These are phyloP conservation scores for Oehlia diaphana DNA, from an alignment of 192 early-diverging fungal species.

Conservation along the genomic window DNA sequence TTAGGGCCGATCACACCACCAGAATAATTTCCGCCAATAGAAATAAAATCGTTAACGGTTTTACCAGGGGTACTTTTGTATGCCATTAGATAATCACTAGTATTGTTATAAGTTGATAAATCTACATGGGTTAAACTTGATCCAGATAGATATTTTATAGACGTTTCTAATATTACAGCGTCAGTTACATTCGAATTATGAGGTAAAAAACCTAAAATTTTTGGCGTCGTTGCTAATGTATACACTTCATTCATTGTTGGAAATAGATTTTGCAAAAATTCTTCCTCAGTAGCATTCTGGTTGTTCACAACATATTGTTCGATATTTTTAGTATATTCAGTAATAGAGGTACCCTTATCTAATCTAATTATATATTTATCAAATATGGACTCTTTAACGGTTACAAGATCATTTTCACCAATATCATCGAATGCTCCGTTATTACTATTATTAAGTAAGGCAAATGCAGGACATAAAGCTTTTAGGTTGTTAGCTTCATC, in stretches of 20 bases:
- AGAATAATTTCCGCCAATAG: background rate
- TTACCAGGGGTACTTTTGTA: background rate
- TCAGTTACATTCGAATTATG: background rate
- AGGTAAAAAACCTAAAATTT: background rate
- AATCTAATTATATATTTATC: background rate
- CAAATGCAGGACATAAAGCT: background rate
- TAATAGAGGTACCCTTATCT: background rate
- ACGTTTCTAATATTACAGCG: background rate
- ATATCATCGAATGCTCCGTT: background rate
- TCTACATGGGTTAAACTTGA: conserved; percentile 6
- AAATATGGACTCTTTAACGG: background rate
- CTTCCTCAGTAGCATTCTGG: background rate
- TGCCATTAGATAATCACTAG: background rate
- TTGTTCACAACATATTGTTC: background rate
- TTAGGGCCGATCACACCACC: background rate
- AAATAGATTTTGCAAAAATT: background rate
- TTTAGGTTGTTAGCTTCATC: background rate
- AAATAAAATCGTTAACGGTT: background rate
- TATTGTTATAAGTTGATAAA: background rate
- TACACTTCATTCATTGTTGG: background rate
- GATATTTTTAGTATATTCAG: background rate
- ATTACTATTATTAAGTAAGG: background rate
- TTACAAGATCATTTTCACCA: background rate
- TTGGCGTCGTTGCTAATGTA: background rate
- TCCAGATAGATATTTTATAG: background rate